Base-by-base conservation (phyloP, 129 eudicot species). In the Arctium lappa region DNA sequence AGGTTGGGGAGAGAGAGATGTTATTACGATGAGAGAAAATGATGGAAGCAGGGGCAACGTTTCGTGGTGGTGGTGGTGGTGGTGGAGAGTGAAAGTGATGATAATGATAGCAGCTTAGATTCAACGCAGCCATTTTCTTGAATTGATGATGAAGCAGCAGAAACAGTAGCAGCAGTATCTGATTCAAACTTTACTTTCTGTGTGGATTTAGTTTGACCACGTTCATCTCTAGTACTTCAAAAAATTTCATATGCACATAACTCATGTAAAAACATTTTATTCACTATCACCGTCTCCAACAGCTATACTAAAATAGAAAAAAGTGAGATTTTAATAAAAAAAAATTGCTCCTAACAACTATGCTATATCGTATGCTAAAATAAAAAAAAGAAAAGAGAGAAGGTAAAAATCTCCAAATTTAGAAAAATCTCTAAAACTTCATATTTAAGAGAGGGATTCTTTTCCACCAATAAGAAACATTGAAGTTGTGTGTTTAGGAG, bases 81-180 rank as follows among this genome's bases (percentile, higher is more conserved):
- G 77, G 44, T 22, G 30, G 77, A 18, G 70, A 34, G 33, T 53
- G 65, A 48, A 33, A 27, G 13, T 56, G 62, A 62, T 72, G 75
- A 76, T 34, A 32, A 36, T 69, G 42, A 40, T 31, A 9, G 68
- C 56, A 78, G 76, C 65, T 77, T 53, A 78, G 69, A 78, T 84
- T 84, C 2, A 84, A 72, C 9, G 83, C 87, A 62, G 79, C 60
- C 83, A 79, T 84, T 76, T 72, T 60, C n/a, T 13, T 29, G 69
- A 82, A 39, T 75, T 27, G 72, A 46, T 82, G 76, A 33, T 82
- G 46, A 8, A 32, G 36, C 37, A 32, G 36, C 37, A 37, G 81
- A 7, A 39, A 53, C 71, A 16, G 50, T 7, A 44, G 13, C 6
- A 76, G 38, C 37, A 29, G 69, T 80, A 80, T 80, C 83, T 82